phyloP scores from a whole-genome alignment of 2,329 filamentous ascomycete genomes.

The Ceratocystis ficicola region DNA sequence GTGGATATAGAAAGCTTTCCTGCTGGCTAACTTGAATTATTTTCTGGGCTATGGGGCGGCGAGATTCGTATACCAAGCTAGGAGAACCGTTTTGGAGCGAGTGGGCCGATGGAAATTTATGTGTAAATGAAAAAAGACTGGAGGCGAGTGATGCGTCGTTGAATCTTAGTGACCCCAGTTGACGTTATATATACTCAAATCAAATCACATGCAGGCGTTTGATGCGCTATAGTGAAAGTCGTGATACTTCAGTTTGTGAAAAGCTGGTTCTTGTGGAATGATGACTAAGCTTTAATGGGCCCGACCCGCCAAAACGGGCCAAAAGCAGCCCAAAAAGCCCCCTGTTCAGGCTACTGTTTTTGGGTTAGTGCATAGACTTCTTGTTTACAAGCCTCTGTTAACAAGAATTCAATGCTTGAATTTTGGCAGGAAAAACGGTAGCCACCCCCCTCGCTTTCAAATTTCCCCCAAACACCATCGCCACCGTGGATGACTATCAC shows the following conservation, averaged over 20 bases:
- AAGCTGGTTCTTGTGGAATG: neutral
- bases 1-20: neutral
- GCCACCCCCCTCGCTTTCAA: conserved; percentile 18
- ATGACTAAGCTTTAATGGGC: conserved; percentile 4
- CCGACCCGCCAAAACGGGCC: neutral
- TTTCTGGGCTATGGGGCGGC: neutral
- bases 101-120: too few relatives aligned
- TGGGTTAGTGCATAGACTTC: conserved; percentile 10
- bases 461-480: conserved; percentile 22
- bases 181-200: too few relatives aligned
- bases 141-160: too few relatives aligned
- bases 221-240: too few relatives aligned
- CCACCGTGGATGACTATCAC: conserved; percentile 5
- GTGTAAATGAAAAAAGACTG: too few relatives aligned
- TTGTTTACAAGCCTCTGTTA: conserved; percentile 17
- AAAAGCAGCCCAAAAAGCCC: neutral
- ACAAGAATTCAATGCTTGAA: conserved; percentile 14
- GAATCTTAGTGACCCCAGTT: too few relatives aligned
- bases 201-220: too few relatives aligned
- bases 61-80: too few relatives aligned
- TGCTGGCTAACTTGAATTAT: neutral
- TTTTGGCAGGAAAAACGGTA: conserved; percentile 14
- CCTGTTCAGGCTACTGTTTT: neutral
- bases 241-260: too few relatives aligned
- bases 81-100: too few relatives aligned